Evolutionary conservation across 805 yeast genomes (phyloP).

Genomic region (Candida vaughaniae): DNA sequence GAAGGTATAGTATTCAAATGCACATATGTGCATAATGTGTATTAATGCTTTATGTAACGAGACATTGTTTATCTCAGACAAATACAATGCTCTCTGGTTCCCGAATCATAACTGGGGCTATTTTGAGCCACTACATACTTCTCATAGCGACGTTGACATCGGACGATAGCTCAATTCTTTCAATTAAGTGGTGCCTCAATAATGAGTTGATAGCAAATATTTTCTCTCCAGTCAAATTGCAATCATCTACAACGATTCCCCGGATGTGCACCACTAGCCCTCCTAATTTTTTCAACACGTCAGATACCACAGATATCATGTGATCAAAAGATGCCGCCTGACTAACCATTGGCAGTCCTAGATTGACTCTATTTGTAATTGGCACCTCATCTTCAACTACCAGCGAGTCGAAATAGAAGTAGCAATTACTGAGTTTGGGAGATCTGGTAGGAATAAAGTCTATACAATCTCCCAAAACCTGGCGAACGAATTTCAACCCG

Average conservation of each 20-base stretch:
- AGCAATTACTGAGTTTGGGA: conserved; percentile 12
- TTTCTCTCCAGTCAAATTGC: conserved; percentile 27
- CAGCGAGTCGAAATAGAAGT: conserved; percentile 32
- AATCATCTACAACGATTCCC: conserved; percentile 34
- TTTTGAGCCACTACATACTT: too few relatives aligned
- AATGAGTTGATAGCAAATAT: conserved; percentile 28
- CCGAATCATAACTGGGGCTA: too few relatives aligned
- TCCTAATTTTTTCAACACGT: conserved; percentile 32
- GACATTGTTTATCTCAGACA: too few relatives aligned
- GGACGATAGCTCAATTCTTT: conserved; percentile 27
- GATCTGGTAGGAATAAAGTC: conserved; percentile 21
- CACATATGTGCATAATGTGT: too few relatives aligned
- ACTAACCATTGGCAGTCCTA: neutral
- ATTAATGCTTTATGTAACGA: too few relatives aligned
- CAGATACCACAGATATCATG: conserved; percentile 30
- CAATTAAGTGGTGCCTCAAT: conserved; percentile 33
- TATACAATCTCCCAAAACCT: conserved; percentile 27
- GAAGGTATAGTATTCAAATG: too few relatives aligned
- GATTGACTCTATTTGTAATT: neutral
- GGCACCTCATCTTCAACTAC: neutral
- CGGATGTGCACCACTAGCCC: conserved; percentile 33
- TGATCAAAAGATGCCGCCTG: conserved; percentile 19
- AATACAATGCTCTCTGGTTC: too few relatives aligned
- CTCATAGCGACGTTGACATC: conserved; percentile 18
- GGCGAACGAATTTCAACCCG: conserved; percentile 32